Evolutionary conservation across 192 early-diverging fungal species (phyloP).

Genomic region (Backusella macrospora): DNA sequence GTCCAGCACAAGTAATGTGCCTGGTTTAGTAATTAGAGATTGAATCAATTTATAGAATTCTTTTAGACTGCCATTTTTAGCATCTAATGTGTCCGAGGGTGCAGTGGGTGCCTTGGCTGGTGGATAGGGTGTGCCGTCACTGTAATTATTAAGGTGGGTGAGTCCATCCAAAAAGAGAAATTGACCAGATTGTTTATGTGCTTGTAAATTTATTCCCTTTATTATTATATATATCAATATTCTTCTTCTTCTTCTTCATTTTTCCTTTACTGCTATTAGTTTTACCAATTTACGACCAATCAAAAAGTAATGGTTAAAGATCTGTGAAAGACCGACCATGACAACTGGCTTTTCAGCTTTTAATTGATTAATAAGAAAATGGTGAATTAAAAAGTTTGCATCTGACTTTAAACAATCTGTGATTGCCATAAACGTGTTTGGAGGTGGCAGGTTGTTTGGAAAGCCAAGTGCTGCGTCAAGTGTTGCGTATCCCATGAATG

Average conservation of each 20-base stretch:
- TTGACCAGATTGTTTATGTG: slow-evolving; percentile 46
- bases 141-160: slow-evolving; percentile 54
- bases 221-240: background rate
- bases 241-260: background rate
- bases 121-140: slow-evolving; percentile 34
- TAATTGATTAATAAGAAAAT: slow-evolving; percentile 63
- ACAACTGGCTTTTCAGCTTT: slow-evolving; percentile 57
- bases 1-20: slow-evolving; percentile 54
- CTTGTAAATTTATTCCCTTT: slow-evolving; percentile 57
- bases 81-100: slow-evolving; percentile 27
- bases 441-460: slow-evolving; percentile 46
- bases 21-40: slow-evolving; percentile 18
- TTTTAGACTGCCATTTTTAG: slow-evolving; percentile 35
- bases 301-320: slow-evolving; percentile 60
- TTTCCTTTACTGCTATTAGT: background rate
- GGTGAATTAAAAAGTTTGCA: slow-evolving; percentile 64
- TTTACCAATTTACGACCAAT: slow-evolving; percentile 61
- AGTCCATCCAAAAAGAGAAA: slow-evolving; percentile 61
- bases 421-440: slow-evolving; percentile 51
- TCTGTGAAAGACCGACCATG: slow-evolving; percentile 58
- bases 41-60: slow-evolving; percentile 46
- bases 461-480: slow-evolving; percentile 51
- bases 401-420: slow-evolving; percentile 58
- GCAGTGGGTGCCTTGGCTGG: slow-evolving; percentile 32
- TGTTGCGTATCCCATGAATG: slow-evolving; percentile 50